Evolutionary conservation across 768 basidiomycete species (phyloP).

Genomic region (Collybia nuda): DNA sequence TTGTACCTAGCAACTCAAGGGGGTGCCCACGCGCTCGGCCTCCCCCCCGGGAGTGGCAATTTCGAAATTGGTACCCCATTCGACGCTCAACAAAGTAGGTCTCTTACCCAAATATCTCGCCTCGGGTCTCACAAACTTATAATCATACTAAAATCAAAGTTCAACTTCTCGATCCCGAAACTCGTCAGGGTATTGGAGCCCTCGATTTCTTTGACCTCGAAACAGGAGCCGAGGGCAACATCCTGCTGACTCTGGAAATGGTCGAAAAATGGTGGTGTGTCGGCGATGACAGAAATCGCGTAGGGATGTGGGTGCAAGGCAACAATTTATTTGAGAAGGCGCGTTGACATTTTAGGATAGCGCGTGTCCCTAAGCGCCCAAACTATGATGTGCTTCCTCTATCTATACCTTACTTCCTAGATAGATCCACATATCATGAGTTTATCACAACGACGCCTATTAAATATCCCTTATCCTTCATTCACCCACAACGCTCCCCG

Average conservation of each 20-base stretch:
- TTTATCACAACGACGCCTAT: too few species aligned
- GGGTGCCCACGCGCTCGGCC: conserved; percentile 68
- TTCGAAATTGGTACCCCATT: conserved; percentile 66
- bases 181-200: conserved; percentile 49
- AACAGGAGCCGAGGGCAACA: conserved; percentile 19
- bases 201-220: conserved; percentile 70
- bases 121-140: neutral
- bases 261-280: conserved; percentile 92
- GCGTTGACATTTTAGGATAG: too few species aligned
- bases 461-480: too few species aligned
- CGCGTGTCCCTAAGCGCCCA: too few species aligned
- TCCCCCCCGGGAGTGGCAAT: conserved; percentile 44
- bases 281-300: conserved; percentile 69
- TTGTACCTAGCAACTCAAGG: conserved; percentile 82
- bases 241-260: conserved; percentile 38
- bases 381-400: too few species aligned
- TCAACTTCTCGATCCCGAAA: conserved; percentile 40
- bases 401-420: too few species aligned
- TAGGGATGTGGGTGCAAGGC: conserved; percentile 78
- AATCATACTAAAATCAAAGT: conserved; percentile 35
- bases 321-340: conserved; percentile 1
- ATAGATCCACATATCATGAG: too few species aligned
- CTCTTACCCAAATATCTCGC: neutral
- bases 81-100: conserved; percentile 75
- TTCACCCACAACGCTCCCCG: too few species aligned